phyloP scores from a whole-genome alignment of 305 asterid genomes.

The Nicotiana rustica region DNA sequence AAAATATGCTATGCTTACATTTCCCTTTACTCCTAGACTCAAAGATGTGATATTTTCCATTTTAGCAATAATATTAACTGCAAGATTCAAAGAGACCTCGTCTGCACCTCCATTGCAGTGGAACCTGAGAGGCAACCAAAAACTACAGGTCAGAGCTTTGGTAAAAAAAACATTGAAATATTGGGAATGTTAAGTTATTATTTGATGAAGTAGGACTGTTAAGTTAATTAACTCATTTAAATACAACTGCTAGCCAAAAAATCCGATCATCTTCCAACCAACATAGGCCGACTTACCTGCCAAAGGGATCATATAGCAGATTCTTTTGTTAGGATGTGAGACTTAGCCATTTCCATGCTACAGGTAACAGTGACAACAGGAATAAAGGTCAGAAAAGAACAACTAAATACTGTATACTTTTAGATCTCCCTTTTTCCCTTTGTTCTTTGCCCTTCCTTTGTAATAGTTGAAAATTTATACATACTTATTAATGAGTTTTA shows the following conservation, averaged over 20 bases:
- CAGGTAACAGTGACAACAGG: conserved; percentile 20
- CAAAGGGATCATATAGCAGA: conserved; percentile 3
- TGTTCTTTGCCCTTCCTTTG: background rate
- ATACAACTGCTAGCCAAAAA: background rate
- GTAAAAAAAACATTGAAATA: background rate
- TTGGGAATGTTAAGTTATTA: background rate
- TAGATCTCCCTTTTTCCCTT: conserved; percentile 23
- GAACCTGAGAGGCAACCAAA: conserved; percentile 61
- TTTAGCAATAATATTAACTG: conserved; percentile 66
- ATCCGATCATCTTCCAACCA: background rate
- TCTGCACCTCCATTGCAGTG: conserved; percentile 66
- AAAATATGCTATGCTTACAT: conserved; percentile 45
- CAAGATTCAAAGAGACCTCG: conserved; percentile 68
- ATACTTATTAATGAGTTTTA: too few species aligned
- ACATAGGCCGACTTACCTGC: conserved; percentile 4
- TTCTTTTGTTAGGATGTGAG: conserved; percentile 2
- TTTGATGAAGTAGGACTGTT: background rate
- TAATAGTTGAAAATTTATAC: too few species aligned
- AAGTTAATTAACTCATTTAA: background rate
- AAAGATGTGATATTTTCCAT: conserved; percentile 54
- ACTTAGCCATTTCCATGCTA: background rate
- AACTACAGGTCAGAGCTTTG: conserved; percentile 29
- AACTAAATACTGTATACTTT: background rate
- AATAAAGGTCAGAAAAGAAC: conserved; percentile 23
- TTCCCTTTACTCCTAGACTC: conserved; percentile 48